Evolutionary conservation across 345 rosid genomes (phyloP), one percentile per base, ranked within the genome.

Genomic region (Clarkia xantiana): DNA sequence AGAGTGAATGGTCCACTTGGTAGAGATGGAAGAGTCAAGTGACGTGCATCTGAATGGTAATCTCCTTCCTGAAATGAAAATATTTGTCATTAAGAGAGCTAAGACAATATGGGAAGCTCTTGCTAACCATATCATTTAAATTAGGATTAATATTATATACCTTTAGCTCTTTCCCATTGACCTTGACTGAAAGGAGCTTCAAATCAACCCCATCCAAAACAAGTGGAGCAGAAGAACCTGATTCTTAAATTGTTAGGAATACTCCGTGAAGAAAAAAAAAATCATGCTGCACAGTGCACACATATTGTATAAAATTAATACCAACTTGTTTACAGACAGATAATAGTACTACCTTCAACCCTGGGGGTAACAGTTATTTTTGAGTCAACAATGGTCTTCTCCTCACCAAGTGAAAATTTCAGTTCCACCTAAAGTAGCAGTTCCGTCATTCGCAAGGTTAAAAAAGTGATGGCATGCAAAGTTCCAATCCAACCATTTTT

Each of bases 321-420:
- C 25, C 25, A 22, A 22, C 25, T 6, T 40, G 38, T 5, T 29
- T 14, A 25, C 19, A n/a, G 20, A 39, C 17, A 43, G 50, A 55
- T 11, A 22, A 45, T 10, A 44, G 22, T 3, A 46, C 47, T 78
- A 87, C 99, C 99, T 75, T 84, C 80, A 59, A 74, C 76, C 51
- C 95, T 74, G 42, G 99, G 94, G 36, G 54, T 39, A 44, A 87
- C 82, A 45, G 76, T 61, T 56, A 93, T 87, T 64, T 71, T 87
- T 1, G 95, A 93, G 61, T 78, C 71, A 64, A 87, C 99, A 63
- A 74, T 70, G 22, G 99, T 93, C 65, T 78, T 87, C 73, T 93
- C 96, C 73, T 93, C 99, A 18, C 86, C 99, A 53, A 93, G 68
- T 29, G 68, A 60, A 73, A 93, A 93, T 54, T 55, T 75, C 65